A percentile compares a stretch with the other conserved stretches of the same genome.
These are phyloP conservation scores for Dalbergia oliveri DNA, from an alignment of 306 rosid genomes.

Conservation along the genomic window DNA sequence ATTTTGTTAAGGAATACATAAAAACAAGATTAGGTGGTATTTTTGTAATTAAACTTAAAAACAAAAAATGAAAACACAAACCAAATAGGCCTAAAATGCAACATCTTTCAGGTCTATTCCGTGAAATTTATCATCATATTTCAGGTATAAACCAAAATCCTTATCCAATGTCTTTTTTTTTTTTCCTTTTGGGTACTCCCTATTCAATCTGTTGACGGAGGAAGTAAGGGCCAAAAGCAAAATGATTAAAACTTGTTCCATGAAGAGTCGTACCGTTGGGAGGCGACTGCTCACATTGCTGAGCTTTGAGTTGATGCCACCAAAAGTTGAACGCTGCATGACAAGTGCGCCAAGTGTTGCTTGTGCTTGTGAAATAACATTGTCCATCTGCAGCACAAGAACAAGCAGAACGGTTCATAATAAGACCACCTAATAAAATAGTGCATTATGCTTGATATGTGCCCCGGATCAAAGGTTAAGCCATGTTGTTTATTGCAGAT, in stretches of 20 bases:
- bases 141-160: not conserved
- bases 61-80: not conserved
- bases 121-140: not conserved
- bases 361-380: constrained; percentile 94
- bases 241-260: constrained; percentile 16
- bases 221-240: constrained; percentile 22
- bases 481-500: not conserved
- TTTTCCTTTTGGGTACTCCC: not conserved
- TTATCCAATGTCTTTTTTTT: constrained; percentile 3
- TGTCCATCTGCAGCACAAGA: constrained; percentile 71
- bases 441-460: not conserved
- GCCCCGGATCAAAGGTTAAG: not conserved
- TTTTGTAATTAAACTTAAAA: too few species aligned
- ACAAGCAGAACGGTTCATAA: constrained; percentile 37
- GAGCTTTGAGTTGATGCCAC: constrained; percentile 96
- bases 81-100: not conserved
- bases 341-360: constrained; percentile 92
- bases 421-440: constrained; percentile 27
- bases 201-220: constrained; percentile 9
- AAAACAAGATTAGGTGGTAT: too few species aligned
- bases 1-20: too few species aligned
- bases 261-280: constrained; percentile 73
- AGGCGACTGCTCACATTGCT: constrained; percentile 94
- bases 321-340: constrained; percentile 90
- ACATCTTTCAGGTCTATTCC: constrained; percentile 22